Evolutionary conservation across 1,284 basidiomycete genomes (phyloP).

Genomic region (Schizophyllum amplum): DNA sequence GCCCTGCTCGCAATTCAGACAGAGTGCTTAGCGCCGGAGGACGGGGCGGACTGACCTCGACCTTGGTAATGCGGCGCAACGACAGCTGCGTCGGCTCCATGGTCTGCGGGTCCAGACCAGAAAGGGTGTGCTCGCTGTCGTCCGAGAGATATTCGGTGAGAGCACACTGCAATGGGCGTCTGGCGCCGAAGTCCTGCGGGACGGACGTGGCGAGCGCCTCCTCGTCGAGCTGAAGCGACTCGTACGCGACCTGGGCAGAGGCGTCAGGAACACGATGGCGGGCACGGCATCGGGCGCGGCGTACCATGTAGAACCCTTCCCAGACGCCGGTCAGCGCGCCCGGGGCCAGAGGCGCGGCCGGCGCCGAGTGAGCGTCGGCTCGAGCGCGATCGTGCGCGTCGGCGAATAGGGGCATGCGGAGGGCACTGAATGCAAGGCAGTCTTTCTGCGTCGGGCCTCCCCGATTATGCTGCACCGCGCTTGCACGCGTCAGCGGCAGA

Average conservation of each 20-base stretch:
- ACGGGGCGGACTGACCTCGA: too few species aligned
- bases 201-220: background rate
- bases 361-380: background rate
- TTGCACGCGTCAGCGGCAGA: constrained; percentile 31
- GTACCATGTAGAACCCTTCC: constrained; percentile 50
- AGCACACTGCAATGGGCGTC: constrained; percentile 35
- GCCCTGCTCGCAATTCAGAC: too few species aligned
- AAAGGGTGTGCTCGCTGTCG: constrained; percentile 1
- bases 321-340: constrained; percentile 42
- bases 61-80: too few species aligned
- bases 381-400: constrained; percentile 2
- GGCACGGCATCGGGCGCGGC: constrained; percentile 6
- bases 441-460: constrained; percentile 46
- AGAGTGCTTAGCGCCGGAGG: too few species aligned
- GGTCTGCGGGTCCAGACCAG: too few species aligned
- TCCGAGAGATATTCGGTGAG: constrained; percentile 20
- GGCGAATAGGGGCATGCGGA: constrained; percentile 13
- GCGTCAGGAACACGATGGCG: background rate
- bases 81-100: too few species aligned
- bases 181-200: constrained; percentile 24
- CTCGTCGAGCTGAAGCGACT: background rate
- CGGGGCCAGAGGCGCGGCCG: constrained; percentile 26
- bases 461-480: constrained; percentile 31
- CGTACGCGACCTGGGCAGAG: background rate
- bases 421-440: constrained; percentile 30